These are phyloP conservation scores for Neurospora sublineolata DNA, from an alignment of 495 filamentous ascomycete genomes.

Conservation along the genomic window DNA sequence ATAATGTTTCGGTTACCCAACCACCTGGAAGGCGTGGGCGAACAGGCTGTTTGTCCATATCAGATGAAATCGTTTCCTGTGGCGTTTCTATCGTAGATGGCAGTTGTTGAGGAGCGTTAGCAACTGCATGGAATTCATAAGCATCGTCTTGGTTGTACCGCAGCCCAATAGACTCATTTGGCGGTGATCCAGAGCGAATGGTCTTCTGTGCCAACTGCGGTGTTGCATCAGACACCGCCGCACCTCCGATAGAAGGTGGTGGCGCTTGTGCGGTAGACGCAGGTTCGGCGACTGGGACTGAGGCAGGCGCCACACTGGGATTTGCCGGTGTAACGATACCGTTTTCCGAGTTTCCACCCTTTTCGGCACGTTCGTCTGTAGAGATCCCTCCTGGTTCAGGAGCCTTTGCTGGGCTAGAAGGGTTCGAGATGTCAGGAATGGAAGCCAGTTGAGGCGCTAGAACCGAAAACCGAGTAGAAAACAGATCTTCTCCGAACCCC, in stretches of 20 bases:
- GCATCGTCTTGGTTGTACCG: constrained; percentile 1
- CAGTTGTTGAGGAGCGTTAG: constrained; percentile 3
- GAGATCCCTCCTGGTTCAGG: neutral
- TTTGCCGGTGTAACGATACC: neutral
- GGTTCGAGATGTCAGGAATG: constrained; percentile 1
- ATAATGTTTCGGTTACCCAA: constrained; percentile 50
- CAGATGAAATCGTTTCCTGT: constrained; percentile 9
- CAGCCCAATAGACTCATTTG: constrained; percentile 5
- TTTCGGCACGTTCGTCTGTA: neutral
- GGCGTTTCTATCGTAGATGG: constrained; percentile 4
- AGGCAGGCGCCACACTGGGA: neutral
- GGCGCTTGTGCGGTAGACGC: neutral
- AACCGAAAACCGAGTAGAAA: constrained; percentile 15
- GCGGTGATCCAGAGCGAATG: neutral
- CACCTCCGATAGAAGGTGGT: neutral
- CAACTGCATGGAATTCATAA: constrained; percentile 2
- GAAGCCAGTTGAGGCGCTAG: constrained; percentile 1
- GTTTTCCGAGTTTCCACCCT: neutral
- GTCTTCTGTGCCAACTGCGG: neutral
- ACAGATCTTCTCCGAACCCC: constrained; percentile 45
- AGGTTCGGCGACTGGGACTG: neutral
- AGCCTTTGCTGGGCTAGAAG: neutral
- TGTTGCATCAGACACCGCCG: constrained; percentile 4
- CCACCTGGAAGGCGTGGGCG: constrained; percentile 52
- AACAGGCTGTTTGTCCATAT: constrained; percentile 28